phyloP scores from a whole-genome alignment of 1,139 yeast species.

The Scheffersomyces stambukii region DNA sequence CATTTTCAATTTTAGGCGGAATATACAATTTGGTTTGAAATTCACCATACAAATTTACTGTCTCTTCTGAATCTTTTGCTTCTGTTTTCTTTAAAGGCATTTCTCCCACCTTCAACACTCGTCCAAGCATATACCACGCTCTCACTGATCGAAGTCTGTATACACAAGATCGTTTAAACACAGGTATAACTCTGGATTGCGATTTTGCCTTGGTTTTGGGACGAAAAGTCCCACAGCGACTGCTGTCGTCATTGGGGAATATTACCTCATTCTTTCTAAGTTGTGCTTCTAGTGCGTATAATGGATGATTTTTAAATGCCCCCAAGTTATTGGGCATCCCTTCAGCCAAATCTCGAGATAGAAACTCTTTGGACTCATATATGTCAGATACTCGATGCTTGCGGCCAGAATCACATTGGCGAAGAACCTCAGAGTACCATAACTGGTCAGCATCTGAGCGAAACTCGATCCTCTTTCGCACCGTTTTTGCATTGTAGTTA shows the following conservation, averaged over 20 bases:
- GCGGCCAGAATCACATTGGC: conserved; percentile 25
- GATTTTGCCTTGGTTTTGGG: conserved; percentile 20
- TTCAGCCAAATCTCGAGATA: conserved; percentile 63
- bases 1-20: conserved; percentile 65
- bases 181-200: conserved; percentile 42
- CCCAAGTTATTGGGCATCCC: conserved; percentile 83
- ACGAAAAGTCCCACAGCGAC: conserved; percentile 66
- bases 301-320: conserved; percentile 85
- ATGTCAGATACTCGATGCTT: conserved; percentile 50
- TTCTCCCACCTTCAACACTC: conserved; percentile 67
- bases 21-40: conserved; percentile 69
- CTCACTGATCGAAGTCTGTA: conserved; percentile 63
- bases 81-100: conserved; percentile 52
- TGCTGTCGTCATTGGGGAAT: conserved; percentile 54
- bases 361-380: conserved; percentile 68
- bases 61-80: conserved; percentile 42
- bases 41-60: conserved; percentile 59
- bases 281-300: conserved; percentile 78
- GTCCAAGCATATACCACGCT: conserved; percentile 84
- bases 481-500: conserved; percentile 66
- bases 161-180: conserved; percentile 67
- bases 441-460: conserved; percentile 50
- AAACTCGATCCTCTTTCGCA: conserved; percentile 63
- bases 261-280: conserved; percentile 68
- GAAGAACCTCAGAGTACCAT: conserved; percentile 58